Evolutionary conservation across 371 early-diverging fungal species (phyloP).

Genomic region (Phascolomyces articulosus): DNA sequence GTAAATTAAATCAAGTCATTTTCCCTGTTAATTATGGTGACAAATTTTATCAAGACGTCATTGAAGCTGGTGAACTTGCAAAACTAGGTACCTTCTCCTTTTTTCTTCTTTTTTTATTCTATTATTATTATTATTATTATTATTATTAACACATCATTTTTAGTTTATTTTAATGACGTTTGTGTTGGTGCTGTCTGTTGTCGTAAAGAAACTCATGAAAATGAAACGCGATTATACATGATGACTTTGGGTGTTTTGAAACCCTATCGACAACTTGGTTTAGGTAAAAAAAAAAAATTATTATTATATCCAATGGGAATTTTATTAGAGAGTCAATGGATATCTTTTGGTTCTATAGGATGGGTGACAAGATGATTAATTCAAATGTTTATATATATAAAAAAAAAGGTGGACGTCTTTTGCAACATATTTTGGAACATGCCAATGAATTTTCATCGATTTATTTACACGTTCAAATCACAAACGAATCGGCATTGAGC

Average conservation of each 20-base stretch:
- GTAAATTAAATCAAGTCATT: constrained; percentile 75
- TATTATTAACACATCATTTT: neutral
- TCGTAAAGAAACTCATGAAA: constrained; percentile 62
- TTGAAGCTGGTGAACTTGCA: constrained; percentile 72
- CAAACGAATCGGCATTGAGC: constrained; percentile 81
- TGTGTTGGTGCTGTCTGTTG: constrained; percentile 93
- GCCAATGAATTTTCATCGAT: constrained; percentile 55
- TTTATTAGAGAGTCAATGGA: too few relatives aligned
- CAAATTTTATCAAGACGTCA: constrained; percentile 79
- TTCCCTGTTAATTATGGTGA: constrained; percentile 89
- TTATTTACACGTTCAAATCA: constrained; percentile 90
- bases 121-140: neutral
- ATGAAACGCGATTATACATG: constrained; percentile 71
- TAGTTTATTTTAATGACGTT: constrained; percentile 74
- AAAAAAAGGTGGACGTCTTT: constrained; percentile 57
- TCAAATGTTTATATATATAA: too few relatives aligned
- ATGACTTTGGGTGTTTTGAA: constrained; percentile 95
- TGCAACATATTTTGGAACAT: constrained; percentile 64
- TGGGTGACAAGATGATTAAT: too few relatives aligned
- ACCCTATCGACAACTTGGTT: constrained; percentile 80
- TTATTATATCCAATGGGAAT: neutral
- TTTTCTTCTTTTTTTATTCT: neutral
- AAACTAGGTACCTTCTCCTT: constrained; percentile 59
- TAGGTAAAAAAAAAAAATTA: constrained; percentile 59
- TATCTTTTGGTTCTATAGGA: too few relatives aligned